Evolutionary conservation across 306 rosid genomes (phyloP).

Genomic region (Astragalus membranaceus): DNA sequence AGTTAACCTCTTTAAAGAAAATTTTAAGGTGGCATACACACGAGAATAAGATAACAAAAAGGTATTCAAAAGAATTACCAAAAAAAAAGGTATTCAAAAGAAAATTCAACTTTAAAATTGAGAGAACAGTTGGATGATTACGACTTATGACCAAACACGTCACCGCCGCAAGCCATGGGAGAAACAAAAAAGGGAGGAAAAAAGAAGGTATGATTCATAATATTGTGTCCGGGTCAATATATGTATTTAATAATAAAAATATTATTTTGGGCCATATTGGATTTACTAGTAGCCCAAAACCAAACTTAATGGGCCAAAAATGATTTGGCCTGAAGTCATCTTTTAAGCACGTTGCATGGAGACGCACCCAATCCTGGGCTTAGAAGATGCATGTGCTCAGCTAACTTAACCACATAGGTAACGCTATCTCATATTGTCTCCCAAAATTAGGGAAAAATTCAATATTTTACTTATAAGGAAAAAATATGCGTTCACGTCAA

Average conservation of each 20-base stretch:
- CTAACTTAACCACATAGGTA: background rate
- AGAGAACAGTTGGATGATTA: slow-evolving; percentile 20
- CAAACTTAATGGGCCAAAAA: slow-evolving; percentile 15
- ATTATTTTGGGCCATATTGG: background rate
- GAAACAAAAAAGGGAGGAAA: background rate
- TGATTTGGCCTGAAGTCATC: background rate
- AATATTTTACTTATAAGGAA: background rate
- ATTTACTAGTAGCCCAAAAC: slow-evolving; percentile 8
- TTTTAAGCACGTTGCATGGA: slow-evolving; percentile 23
- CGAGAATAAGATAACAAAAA: background rate
- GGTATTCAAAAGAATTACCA: too few species aligned
- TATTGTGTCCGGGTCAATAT: background rate
- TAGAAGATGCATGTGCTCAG: slow-evolving; percentile 10
- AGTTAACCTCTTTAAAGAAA: background rate
- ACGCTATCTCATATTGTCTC: background rate
- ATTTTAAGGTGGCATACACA: background rate
- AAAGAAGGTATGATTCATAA: background rate
- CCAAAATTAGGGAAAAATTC: background rate
- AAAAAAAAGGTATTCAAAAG: background rate
- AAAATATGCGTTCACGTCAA: background rate
- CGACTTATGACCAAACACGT: slow-evolving; percentile 31
- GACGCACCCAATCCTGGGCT: slow-evolving; percentile 16
- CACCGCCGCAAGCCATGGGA: slow-evolving; percentile 18
- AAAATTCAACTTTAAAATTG: background rate
- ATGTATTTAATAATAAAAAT: background rate